These are phyloP conservation scores for Anisodus acutangulus DNA, from an alignment of 257 asterid species.

Conservation along the genomic window DNA sequence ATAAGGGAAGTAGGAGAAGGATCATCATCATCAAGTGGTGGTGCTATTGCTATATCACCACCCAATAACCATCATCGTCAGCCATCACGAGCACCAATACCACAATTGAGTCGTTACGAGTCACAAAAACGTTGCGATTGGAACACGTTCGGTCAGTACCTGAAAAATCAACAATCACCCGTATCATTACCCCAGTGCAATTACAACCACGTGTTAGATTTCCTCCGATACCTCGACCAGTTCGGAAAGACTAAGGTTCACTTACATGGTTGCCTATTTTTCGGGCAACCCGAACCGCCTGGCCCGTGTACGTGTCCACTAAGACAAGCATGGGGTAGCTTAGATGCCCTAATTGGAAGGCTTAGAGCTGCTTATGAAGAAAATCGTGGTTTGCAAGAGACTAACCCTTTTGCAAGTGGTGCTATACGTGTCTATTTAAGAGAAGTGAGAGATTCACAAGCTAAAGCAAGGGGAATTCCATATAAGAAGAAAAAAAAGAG, in stretches of 20 bases:
- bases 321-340: conserved; percentile 35
- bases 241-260: conserved; percentile 32
- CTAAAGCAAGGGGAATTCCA: conserved; percentile 29
- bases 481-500: conserved; percentile 12
- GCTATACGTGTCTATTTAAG: conserved; percentile 30
- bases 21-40: conserved; percentile 23
- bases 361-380: conserved; percentile 34
- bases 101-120: conserved; percentile 27
- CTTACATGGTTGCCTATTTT: conserved; percentile 16
- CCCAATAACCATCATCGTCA: background rate
- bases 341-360: conserved; percentile 31
- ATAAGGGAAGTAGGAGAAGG: conserved; percentile 26
- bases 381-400: conserved; percentile 29
- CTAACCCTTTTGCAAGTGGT: conserved; percentile 32
- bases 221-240: conserved; percentile 25
- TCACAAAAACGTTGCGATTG: conserved; percentile 25
- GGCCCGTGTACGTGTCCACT: conserved; percentile 31
- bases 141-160: conserved; percentile 29
- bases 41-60: background rate
- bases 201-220: conserved; percentile 26
- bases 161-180: background rate
- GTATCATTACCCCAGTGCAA: conserved; percentile 4
- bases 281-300: conserved; percentile 27
- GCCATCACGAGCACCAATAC: background rate
- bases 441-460: conserved; percentile 29